Conservation (phyloP, 2,329 filamentous ascomycete species). For the Scedosporium minutisporum region DNA sequence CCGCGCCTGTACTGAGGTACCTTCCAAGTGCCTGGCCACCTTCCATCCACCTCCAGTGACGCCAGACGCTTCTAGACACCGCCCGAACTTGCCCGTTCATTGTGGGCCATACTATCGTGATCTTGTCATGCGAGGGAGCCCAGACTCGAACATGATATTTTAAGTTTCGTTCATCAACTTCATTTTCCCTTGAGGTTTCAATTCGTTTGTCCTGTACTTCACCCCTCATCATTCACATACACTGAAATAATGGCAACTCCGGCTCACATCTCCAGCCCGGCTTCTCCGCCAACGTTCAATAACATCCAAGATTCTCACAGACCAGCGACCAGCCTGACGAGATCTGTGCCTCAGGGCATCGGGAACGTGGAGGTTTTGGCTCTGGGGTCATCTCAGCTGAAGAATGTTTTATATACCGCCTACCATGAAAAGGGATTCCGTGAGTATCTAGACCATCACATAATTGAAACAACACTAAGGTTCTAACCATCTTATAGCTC, state of each 20-base stretch:
- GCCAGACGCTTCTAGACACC: neutral
- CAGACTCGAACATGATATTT: neutral
- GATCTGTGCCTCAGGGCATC: constrained; percentile 5
- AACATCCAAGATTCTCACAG: constrained; percentile 5
- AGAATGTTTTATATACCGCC: constrained; percentile 4
- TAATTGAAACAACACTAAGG: neutral
- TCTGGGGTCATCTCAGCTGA: constrained; percentile 1
- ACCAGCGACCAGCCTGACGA: constrained; percentile 2
- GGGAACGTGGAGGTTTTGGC: neutral
- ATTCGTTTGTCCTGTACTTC: neutral
- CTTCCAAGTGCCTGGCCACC: too few species aligned
- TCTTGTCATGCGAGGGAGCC: neutral
- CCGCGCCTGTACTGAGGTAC: too few species aligned
- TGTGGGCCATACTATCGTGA: neutral
- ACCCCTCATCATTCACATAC: neutral
- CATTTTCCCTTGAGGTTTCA: neutral
- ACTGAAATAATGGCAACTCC: neutral
- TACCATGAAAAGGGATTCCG: constrained; percentile 5
- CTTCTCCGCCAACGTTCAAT: neutral
- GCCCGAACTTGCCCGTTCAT: neutral
- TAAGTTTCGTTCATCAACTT: neutral
- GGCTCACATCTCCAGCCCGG: neutral
- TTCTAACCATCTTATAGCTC: constrained; percentile 1
- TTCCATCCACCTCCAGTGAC: neutral
- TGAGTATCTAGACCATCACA: neutral